Conservation (phyloP, 306 rosid species). For the Mucuna pruriens region DNA sequence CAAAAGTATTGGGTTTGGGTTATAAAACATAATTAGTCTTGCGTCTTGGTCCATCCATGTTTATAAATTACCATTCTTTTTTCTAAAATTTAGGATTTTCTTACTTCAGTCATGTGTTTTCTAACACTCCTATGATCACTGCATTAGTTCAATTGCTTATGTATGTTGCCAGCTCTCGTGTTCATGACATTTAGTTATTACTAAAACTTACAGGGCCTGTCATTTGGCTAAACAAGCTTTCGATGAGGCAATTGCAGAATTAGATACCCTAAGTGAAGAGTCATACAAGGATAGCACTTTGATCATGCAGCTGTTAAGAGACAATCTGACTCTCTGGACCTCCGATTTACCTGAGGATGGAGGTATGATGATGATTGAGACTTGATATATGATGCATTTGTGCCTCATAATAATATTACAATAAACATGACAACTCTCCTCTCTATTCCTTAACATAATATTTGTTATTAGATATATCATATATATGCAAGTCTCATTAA, state of each 20-base stretch:
- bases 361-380: slow-evolving; percentile 55
- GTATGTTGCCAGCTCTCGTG: not conserved
- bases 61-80: not conserved
- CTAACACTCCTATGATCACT: not conserved
- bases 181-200: not conserved
- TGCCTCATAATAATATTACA: not conserved
- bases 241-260: slow-evolving; percentile 94
- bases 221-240: slow-evolving; percentile 97
- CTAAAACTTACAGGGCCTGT: slow-evolving; percentile 77
- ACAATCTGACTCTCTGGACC: slow-evolving; percentile 97
- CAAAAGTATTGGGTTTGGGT: too few relatives aligned
- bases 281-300: slow-evolving; percentile 97
- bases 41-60: not conserved
- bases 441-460: not conserved
- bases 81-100: slow-evolving; percentile 1
- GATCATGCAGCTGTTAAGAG: slow-evolving; percentile 97
- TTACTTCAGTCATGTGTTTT: slow-evolving; percentile 12
- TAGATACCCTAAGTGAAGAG: slow-evolving; percentile 94
- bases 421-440: not conserved
- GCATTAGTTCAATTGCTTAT: not conserved
- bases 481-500: too few relatives aligned
- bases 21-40: not conserved
- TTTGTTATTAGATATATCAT: not conserved
- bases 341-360: slow-evolving; percentile 98
- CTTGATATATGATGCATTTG: slow-evolving; percentile 28